Base-by-base conservation (phyloP, 306 rosid species). In the Senna tora region DNA sequence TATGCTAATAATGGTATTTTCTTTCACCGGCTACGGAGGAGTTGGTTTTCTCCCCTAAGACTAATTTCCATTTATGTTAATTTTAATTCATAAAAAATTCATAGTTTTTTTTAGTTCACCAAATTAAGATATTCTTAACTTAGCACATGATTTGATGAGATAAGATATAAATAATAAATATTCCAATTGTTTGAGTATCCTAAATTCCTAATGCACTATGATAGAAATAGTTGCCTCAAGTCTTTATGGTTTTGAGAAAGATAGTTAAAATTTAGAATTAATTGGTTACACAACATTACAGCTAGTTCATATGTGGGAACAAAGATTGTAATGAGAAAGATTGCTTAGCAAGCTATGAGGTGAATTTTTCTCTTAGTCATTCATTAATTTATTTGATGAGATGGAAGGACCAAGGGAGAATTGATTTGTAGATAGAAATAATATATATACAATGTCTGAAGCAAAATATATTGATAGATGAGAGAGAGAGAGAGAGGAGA, bases 321-420 rank as follows among this genome's bases (percentile, higher is more conserved):
- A 89, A 86, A 79, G 91, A 89, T 79, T 93, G 98, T 25, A 67
- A 89, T 69, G 87, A 79, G 73, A 93, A 85, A 75, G 87, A 77
- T 71, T 86, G 82, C 74, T 86, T 93, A 67, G 85, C 97, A 56
- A 93, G 97, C 88, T 93, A 89, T 12, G 98, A 91, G 92, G 98
- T 68, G 75, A 74, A 83, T 75, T 43, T 79, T 72, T 21, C 59
- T 57, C 34, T 51, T 41, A 34, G 20, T 36, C 50, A 55, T 28
- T 21, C 56, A 67, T 73, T 33, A 54, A 43, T 61, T 33, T 9
- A 74, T 53, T 67, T 8, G 38, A 54, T 54, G 45, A 59, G 46
- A 34, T 8, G 39, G 30, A 0, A 16, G 6, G 49, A 17, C 9
- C 9, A 21, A 61, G 13, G 49, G 49, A 5, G 7, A 34, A 61